Percentiles rank a stretch among this genome's conserved stretches.
Evolutionary conservation across 2,329 filamentous ascomycete genomes (phyloP).

Genomic region (Nothomitra cinnamomea): DNA sequence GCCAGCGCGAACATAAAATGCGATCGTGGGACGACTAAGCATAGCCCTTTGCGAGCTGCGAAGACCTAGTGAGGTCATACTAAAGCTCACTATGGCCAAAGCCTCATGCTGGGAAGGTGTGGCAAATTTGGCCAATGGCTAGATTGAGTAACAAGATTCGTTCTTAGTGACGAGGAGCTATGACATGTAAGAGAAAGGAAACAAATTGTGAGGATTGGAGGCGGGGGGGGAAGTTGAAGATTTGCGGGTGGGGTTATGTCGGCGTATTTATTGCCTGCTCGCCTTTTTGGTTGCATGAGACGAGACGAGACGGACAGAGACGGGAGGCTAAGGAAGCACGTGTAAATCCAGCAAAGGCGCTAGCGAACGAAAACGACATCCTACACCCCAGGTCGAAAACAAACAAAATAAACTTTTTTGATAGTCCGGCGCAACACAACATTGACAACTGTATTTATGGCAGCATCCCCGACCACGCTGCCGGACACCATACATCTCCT

Average conservation of each 20-base stretch:
- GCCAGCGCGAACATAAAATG: background rate
- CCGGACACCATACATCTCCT: too few species aligned
- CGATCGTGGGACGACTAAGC: background rate
- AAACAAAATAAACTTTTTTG: too few species aligned
- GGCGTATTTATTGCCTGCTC: too few species aligned
- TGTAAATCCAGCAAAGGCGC: too few species aligned
- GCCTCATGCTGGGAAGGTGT: background rate
- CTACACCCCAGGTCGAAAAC: too few species aligned
- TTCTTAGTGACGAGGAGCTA: background rate
- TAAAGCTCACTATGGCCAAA: background rate
- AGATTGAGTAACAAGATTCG: background rate
- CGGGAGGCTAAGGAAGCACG: too few species aligned
- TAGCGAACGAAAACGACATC: too few species aligned
- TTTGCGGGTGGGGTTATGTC: too few species aligned
- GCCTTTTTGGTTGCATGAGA: too few species aligned
- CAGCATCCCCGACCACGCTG: background rate
- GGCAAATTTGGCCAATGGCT: background rate
- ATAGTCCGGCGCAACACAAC: background rate
- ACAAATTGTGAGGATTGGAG: background rate
- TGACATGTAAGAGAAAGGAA: background rate
- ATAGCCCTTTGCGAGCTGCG: background rate
- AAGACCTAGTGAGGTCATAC: background rate
- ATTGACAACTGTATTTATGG: background rate
- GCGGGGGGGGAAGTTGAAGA: background rate
- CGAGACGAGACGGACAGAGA: too few species aligned